A percentile compares a stretch with the other conserved stretches of the same genome.
These are phyloP conservation scores for Hymenoscyphus infarciens DNA, from an alignment of 2,329 filamentous ascomycete species.

Conservation along the genomic window DNA sequence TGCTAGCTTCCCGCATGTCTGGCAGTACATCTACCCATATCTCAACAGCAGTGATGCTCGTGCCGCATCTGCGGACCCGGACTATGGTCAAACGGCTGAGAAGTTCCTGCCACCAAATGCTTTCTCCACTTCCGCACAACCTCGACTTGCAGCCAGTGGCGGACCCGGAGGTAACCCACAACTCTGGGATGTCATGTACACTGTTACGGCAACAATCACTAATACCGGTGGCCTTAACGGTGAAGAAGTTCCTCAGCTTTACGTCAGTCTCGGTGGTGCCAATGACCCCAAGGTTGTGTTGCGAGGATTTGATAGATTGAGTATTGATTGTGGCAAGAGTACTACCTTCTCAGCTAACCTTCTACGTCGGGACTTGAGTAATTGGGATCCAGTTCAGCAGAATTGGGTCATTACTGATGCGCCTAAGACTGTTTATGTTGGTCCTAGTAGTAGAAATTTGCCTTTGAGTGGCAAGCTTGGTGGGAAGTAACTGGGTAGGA, in stretches of 20 bases:
- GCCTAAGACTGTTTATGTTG: constrained; percentile 35
- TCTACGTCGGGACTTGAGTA: constrained; percentile 77
- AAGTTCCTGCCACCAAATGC: constrained; percentile 42
- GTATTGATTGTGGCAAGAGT: constrained; percentile 65
- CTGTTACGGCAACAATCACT: constrained; percentile 49
- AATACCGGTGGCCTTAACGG: constrained; percentile 53
- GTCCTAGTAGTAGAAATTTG: constrained; percentile 33
- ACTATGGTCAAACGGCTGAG: constrained; percentile 29
- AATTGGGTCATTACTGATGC: constrained; percentile 64
- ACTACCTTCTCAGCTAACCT: constrained; percentile 64
- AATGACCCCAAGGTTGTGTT: constrained; percentile 65
- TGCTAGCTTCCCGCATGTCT: constrained; percentile 45
- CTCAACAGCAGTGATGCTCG: constrained; percentile 45
- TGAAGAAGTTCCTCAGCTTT: constrained; percentile 59
- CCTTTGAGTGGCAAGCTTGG: constrained; percentile 27
- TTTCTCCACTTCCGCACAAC: constrained; percentile 45
- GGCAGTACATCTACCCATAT: constrained; percentile 54
- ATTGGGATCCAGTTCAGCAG: constrained; percentile 77
- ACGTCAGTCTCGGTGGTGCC: constrained; percentile 76
- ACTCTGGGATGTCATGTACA: constrained; percentile 54
- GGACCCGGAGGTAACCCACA: constrained; percentile 51
- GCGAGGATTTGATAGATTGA: constrained; percentile 76
- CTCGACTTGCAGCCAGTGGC: constrained; percentile 45
- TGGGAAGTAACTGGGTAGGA: background rate
- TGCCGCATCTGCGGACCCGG: constrained; percentile 48